Evolutionary conservation across 305 asterid genomes (phyloP), one percentile per base, ranked within the genome.

Genomic region (Vinca major): DNA sequence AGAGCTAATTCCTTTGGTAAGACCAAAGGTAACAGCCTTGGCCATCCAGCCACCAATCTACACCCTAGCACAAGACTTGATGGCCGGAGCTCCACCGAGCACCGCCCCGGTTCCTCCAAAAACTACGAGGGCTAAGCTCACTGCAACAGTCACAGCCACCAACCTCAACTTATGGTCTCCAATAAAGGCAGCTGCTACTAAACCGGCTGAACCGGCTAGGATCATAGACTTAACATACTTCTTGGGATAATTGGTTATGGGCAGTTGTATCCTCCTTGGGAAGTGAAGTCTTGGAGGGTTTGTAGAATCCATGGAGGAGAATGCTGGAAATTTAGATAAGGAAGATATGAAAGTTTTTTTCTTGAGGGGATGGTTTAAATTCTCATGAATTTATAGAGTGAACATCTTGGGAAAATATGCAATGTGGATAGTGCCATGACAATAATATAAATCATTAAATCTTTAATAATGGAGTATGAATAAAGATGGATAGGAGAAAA

Each of bases 181-280:
- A 5, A 82, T 65, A 52, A 80, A 82, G 2, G 74, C 77, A n/a
- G 82, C 86, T 4, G 73, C 80, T 33, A 89, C 67, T 2, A 82
- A 67, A 0, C 96, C 95, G 0, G 92, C 89, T 2, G 86, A 77
- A 13, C 92, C 96, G 0, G 84, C 72, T 11, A 89, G 80, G 54
- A 86, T 71, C 92, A 89, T 89, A 75, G 83, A 74, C 63, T 77
- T 66, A 10, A 87, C 73, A 0, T n/a, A n/a, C n/a, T n/a, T n/a
- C n/a, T 19, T 67, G 72, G 62, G 33, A 26, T 26, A 36, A 36
- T 54, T 60, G 58, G 67, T 51, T 57, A 8, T 8, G 50, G n/a
- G 16, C 20, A 55, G 48, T n/a, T 36, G 62, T 19, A 65, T 44
- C 66, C n/a, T 26, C 33, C 33, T 69, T 68, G 13, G 74, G 64